A percentile compares a stretch with the other conserved stretches of the same genome.
phyloP scores from a whole-genome alignment of 805 yeast genomes.

The Saccharomycopsis malanga region DNA sequence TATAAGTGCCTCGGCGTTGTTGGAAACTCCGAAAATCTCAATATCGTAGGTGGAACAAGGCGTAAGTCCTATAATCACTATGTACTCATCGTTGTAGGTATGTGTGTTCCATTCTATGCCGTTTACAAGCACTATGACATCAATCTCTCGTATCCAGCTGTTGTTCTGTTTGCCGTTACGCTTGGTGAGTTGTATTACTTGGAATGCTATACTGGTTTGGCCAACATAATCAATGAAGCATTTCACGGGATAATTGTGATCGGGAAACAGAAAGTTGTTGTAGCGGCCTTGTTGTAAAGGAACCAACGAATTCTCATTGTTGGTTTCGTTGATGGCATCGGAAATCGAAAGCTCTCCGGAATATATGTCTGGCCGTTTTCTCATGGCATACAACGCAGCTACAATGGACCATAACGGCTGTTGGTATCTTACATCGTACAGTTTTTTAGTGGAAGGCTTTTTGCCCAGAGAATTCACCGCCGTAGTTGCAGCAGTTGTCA shows the following conservation, averaged over 20 bases:
- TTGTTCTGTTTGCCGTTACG: constrained; percentile 17
- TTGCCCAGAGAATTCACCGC: constrained; percentile 9
- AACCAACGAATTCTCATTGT: constrained; percentile 20
- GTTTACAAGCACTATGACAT: constrained; percentile 45
- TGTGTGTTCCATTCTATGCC: constrained; percentile 51
- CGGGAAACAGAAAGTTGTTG: constrained; percentile 23
- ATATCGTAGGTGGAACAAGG: constrained; percentile 61
- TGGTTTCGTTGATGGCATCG: constrained; percentile 11
- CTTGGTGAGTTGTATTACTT: constrained; percentile 33
- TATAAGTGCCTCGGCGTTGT: constrained; percentile 20
- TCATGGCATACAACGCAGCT: constrained; percentile 45
- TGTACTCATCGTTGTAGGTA: constrained; percentile 37
- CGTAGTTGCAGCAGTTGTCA: not conserved
- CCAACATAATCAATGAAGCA: constrained; percentile 42
- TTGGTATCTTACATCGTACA: constrained; percentile 22
- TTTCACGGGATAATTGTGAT: constrained; percentile 29
- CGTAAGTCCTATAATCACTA: constrained; percentile 58
- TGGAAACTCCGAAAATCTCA: constrained; percentile 35
- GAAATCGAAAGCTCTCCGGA: constrained; percentile 31
- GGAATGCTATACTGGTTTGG: constrained; percentile 46
- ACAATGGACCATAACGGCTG: constrained; percentile 52
- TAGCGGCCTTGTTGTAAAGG: constrained; percentile 16
- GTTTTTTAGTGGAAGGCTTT: constrained; percentile 26
- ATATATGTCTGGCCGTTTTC: constrained; percentile 37
- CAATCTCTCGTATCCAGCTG: constrained; percentile 20